Base-by-base conservation (phyloP, 176 grass and related monocot genomes). In the Chrysopogon serrulatus region DNA sequence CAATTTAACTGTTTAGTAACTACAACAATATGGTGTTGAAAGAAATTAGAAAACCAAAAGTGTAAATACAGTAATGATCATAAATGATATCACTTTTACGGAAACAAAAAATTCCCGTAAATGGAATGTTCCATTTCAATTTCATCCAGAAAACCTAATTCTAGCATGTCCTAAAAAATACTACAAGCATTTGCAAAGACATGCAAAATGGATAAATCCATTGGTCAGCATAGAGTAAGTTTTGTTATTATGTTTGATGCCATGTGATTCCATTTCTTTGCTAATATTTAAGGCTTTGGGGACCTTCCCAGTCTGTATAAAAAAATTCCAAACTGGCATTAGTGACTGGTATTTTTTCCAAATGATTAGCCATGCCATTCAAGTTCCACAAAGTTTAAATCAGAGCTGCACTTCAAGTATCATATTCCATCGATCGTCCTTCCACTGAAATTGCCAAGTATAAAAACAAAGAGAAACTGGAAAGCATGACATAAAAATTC, bases 161-260 rank as follows among this genome's bases (percentile, higher is more conserved):
- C 90, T 61, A 91, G 18, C 96, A 98, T 98, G 87, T 94, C 91
- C 80, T 98, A 91, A 47, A 98, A 98, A 65, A 95, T 88, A 31
- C 84, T 82, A 73, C 93, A 98, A 84, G 93, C 91, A 93, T 92
- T 98, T 68, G 93, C 90, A 82, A 90, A 98, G 36, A 92, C 93
- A 53, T 95, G 94, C 64, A 95, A 95, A 91, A 77, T 92, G 93
- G 85, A 93, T 93, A 86, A 95, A 98, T 43, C 96, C 91, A 86
- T 88, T 95, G 18, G 95, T 98, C 68, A 98, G 59, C 93, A 98
- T 98, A 74, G 93, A 98, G 82, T 93, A 98, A 68, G 91, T 98
- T 89, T 93, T 98, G 47, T 83, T 93, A 72, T 98, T 98, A 85
- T 98, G 93, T 32, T 87, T 92, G 72, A 98, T 95, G 37, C 89